A percentile compares a stretch with the other conserved stretches of the same genome.
phyloP scores from a whole-genome alignment of 371 early-diverging fungal genomes.

The Apophysomyces elegans region DNA sequence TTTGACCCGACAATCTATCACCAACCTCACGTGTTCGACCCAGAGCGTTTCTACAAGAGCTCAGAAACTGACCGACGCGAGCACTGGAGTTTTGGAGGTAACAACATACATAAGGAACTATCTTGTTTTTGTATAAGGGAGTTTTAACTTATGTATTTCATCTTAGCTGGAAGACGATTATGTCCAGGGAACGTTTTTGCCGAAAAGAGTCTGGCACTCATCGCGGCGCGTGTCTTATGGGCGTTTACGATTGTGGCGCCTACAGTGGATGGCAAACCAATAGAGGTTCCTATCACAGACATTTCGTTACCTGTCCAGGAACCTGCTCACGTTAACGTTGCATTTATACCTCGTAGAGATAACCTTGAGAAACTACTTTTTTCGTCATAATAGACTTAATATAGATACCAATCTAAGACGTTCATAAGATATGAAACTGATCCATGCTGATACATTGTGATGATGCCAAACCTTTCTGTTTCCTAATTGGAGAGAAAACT shows the following conservation, averaged over 20 bases:
- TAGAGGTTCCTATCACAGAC: slow-evolving; percentile 2
- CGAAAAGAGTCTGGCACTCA: too few relatives aligned
- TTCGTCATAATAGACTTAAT: slow-evolving; percentile 1
- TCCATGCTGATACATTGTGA: not conserved
- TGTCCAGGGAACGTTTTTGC: too few relatives aligned
- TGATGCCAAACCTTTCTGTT: too few relatives aligned
- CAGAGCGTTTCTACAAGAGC: slow-evolving; percentile 22
- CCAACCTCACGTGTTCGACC: slow-evolving; percentile 21
- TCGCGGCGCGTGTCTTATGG: not conserved
- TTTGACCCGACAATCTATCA: slow-evolving; percentile 14
- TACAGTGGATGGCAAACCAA: not conserved
- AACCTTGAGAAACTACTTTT: not conserved
- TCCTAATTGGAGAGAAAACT: too few relatives aligned
- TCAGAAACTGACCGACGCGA: slow-evolving; percentile 19
- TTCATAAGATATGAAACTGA: slow-evolving; percentile 1
- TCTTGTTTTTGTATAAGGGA: too few relatives aligned
- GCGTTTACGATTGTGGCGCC: not conserved
- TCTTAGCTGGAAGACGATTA: not conserved
- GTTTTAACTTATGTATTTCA: too few relatives aligned
- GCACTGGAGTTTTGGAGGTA: slow-evolving; percentile 23
- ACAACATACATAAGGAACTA: too few relatives aligned
- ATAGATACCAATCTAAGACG: not conserved
- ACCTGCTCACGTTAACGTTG: not conserved
- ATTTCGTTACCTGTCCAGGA: not conserved
- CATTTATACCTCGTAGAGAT: not conserved